Base-by-base conservation (phyloP, 2,329 filamentous ascomycete species). In the Cyphellophora attinorum region DNA sequence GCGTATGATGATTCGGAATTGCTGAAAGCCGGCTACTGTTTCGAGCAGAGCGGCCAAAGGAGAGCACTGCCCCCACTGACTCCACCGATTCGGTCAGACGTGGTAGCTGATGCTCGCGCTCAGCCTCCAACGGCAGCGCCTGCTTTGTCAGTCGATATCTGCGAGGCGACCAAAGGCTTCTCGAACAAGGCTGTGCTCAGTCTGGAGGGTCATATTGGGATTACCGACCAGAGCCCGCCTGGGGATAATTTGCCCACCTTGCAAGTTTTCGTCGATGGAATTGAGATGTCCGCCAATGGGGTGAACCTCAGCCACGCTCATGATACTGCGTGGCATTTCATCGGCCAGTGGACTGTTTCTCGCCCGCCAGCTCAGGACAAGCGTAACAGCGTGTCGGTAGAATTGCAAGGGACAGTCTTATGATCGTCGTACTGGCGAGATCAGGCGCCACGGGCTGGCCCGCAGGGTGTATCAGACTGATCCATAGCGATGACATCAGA, bases 1-100 rank as follows among this genome's bases (percentile, higher is more conserved):
- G 49, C 51, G 2, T 56, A 52, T 34, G 33, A 48, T 5, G 53
- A 55, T 33, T 40, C 30, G 12, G 38, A 47, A 5, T 31, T 55
- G 12, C 34, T 54, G 4, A 36, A 42, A 15, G 47, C 39, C 10
- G 51, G 42, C 2, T 47, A 47, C 27, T 48, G 47, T 2, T 54
- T 45, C 29, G 52, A 54, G 39, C 27, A 37, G n/a, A 30, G 11
- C 6, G 34, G 31, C 12, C 19, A 37, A 13, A 19, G 35, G 16
- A 31, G 42, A 30, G 23, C 25, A 4, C 10, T 14, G 12, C 42
- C 42, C 11, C 31, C 33, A 3, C 23, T 36, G 17, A 43, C 40
- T 11, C 42, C 42, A 5, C 12, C 35, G 3, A 14, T 45, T 16
- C 11, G 19, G 2, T 32, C 36, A 11, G 39, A 39, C 13, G 11